Evolutionary conservation across 2,329 filamentous ascomycete genomes (phyloP).

Genomic region (Botrytis galanthina): DNA sequence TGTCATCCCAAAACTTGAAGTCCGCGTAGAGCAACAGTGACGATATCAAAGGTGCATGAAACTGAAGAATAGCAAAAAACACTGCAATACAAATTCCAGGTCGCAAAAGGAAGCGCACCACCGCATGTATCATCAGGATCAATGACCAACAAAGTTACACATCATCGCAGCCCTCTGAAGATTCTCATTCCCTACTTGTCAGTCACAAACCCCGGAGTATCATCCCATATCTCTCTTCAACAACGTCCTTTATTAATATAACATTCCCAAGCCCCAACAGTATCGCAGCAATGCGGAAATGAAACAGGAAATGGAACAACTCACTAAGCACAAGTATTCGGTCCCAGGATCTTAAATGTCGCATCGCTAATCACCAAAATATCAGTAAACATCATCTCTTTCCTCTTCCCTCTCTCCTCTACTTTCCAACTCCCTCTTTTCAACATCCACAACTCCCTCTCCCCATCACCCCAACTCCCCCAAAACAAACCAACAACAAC

Average conservation of each 20-base stretch:
- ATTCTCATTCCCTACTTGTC: neutral
- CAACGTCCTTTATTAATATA: neutral
- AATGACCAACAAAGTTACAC: neutral
- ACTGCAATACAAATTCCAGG: neutral
- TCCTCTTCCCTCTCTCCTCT: too few relatives aligned
- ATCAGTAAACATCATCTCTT: neutral
- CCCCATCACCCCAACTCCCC: neutral
- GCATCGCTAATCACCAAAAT: neutral
- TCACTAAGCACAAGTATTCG: slow-evolving; percentile 11
- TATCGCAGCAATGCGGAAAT: neutral
- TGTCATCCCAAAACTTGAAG: neutral
- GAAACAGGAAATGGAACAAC: neutral
- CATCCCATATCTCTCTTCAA: neutral
- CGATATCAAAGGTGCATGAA: neutral
- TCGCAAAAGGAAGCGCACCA: neutral
- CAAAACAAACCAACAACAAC: neutral
- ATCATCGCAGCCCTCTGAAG: neutral
- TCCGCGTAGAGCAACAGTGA: neutral
- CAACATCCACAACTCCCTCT: too few relatives aligned
- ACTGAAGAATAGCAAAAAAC: neutral
- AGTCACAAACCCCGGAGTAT: too few relatives aligned
- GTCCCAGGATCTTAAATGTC: neutral
- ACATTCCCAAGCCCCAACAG: neutral
- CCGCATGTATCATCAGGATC: neutral
- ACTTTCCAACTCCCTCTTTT: too few relatives aligned